A percentile compares a stretch with the other conserved stretches of the same genome.
These are phyloP conservation scores for Pseudocercospora musae DNA, from an alignment of 2,329 filamentous ascomycete genomes.

Conservation along the genomic window DNA sequence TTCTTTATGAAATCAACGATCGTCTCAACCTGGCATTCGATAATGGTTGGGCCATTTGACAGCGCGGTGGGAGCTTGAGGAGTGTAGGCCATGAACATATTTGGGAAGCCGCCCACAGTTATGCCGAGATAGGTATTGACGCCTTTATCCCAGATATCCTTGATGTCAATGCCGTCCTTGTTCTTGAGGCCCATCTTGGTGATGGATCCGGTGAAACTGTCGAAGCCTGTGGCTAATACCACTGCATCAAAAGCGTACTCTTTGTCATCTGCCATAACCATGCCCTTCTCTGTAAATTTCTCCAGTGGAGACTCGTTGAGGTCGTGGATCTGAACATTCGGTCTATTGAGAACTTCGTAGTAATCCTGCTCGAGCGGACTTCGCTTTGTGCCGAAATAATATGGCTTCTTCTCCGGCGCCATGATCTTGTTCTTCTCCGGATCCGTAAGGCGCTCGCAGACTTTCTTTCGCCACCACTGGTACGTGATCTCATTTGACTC, in stretches of 20 bases:
- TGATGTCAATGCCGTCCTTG: constrained; percentile 22
- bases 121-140: constrained; percentile 42
- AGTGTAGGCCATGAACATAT: constrained; percentile 45
- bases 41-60: constrained; percentile 44
- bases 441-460: constrained; percentile 50
- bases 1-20: constrained; percentile 43
- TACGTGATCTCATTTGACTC: constrained; percentile 54
- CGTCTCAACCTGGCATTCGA: constrained; percentile 45
- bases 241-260: constrained; percentile 43
- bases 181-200: constrained; percentile 36
- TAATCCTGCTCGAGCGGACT: constrained; percentile 46
- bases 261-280: constrained; percentile 41
- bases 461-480: constrained; percentile 55
- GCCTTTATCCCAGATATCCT: constrained; percentile 42
- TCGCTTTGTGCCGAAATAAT: constrained; percentile 47
- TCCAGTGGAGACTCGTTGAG: constrained; percentile 41
- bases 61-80: constrained; percentile 47
- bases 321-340: constrained; percentile 43
- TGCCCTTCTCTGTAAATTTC: constrained; percentile 43
- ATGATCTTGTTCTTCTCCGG: constrained; percentile 50
- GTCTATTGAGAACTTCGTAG: constrained; percentile 45
- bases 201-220: constrained; percentile 38
- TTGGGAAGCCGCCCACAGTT: constrained; percentile 31
- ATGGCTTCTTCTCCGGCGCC: constrained; percentile 47
- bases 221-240: constrained; percentile 48